A percentile compares a stretch with the other conserved stretches of the same genome.
These are phyloP conservation scores for Lasiodiplodia hormozganensis DNA, from an alignment of 2,329 filamentous ascomycete genomes.

Conservation along the genomic window DNA sequence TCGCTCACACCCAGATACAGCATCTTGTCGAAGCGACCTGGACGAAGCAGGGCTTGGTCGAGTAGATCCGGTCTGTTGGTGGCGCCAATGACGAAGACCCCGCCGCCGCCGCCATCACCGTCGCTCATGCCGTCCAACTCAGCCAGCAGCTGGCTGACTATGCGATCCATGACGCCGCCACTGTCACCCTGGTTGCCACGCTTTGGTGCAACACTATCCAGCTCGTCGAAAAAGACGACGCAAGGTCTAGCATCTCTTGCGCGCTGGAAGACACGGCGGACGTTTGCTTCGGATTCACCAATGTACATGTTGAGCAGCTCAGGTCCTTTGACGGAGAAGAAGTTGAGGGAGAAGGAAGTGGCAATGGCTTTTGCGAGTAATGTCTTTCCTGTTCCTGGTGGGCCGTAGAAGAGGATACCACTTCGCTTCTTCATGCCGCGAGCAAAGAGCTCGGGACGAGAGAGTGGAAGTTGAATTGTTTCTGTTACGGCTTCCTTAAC, in stretches of 20 bases:
- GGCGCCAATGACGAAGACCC: conserved; percentile 95
- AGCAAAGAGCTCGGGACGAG: conserved; percentile 90
- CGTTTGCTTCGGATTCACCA: conserved; percentile 91
- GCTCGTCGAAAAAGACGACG: conserved; percentile 91
- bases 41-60: conserved; percentile 86
- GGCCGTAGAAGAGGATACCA: conserved; percentile 90
- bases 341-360: conserved; percentile 91
- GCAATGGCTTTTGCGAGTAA: conserved; percentile 92
- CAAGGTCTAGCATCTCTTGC: conserved; percentile 86
- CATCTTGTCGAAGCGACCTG: conserved; percentile 97
- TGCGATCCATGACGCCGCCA: conserved; percentile 97
- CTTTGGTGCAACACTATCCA: conserved; percentile 94
- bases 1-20: conserved; percentile 95
- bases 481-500: conserved; percentile 98
- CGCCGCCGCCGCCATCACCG: conserved; percentile 76
- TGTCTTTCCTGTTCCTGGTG: conserved; percentile 90
- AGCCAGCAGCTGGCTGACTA: conserved; percentile 91
- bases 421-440: conserved; percentile 98
- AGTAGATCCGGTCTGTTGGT: conserved; percentile 94
- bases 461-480: conserved; percentile 91
- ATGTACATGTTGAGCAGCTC: conserved; percentile 97
- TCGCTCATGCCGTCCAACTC: conserved; percentile 98
- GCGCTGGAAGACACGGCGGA: conserved; percentile 85
- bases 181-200: conserved; percentile 96
- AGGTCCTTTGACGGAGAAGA: conserved; percentile 92